phyloP scores from a whole-genome alignment of 2,329 filamentous ascomycete genomes.

The Parastagonospora nodorum region DNA sequence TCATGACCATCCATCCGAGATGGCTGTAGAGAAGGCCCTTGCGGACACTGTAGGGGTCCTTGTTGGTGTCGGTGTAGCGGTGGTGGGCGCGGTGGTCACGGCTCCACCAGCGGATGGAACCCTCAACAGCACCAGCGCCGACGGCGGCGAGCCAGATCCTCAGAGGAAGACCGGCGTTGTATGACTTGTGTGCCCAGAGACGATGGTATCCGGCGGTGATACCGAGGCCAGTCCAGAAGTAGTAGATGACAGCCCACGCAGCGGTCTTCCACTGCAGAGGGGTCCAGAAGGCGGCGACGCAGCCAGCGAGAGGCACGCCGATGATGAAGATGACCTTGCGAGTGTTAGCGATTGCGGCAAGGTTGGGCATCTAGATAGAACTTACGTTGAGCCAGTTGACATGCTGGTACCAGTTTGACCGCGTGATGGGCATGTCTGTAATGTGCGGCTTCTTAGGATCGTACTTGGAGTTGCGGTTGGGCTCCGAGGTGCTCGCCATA shows the following conservation, averaged over 20 bases:
- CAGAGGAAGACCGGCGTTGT: conserved; percentile 51
- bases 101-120: conserved; percentile 58
- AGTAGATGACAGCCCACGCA: conserved; percentile 76
- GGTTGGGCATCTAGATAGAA: not conserved
- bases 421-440: conserved; percentile 79
- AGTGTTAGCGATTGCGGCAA: conserved; percentile 14
- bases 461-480: conserved; percentile 57
- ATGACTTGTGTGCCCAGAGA: conserved; percentile 68
- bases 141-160: conserved; percentile 56
- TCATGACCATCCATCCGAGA: conserved; percentile 60
- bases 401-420: conserved; percentile 86
- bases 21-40: conserved; percentile 59
- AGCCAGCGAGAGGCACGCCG: conserved; percentile 74
- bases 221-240: conserved; percentile 82
- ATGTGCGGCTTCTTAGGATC: conserved; percentile 81
- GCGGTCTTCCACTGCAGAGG: conserved; percentile 75
- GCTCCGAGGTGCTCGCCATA: conserved; percentile 57
- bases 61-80: conserved; percentile 59
- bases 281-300: conserved; percentile 78
- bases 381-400: conserved; percentile 90
- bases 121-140: conserved; percentile 56
- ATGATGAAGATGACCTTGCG: conserved; percentile 81
- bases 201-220: conserved; percentile 66
- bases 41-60: conserved; percentile 59
- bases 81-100: conserved; percentile 58